These are phyloP conservation scores for Aegilops sharonensis DNA, from an alignment of 176 grass and related monocot species.

Conservation along the genomic window DNA sequence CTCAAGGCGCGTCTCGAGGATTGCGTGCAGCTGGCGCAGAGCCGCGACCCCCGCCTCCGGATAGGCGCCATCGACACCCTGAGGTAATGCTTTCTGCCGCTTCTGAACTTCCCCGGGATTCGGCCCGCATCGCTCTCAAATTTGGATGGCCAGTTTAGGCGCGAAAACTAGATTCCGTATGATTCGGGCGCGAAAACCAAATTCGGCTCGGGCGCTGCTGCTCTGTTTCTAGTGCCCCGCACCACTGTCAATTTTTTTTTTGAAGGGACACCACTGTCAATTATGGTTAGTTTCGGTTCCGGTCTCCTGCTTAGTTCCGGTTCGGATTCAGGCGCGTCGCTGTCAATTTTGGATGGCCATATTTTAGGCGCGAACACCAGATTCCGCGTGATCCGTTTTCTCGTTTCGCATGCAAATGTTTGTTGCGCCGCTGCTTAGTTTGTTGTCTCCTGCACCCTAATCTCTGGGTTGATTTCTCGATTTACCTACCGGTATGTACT, in stretches of 20 bases:
- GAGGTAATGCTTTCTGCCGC: slow-evolving; percentile 50
- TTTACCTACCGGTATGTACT: background rate
- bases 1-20: slow-evolving; percentile 81
- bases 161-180: background rate
- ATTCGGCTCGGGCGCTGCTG: background rate
- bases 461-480: background rate
- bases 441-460: background rate
- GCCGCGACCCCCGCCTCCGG: slow-evolving; percentile 54
- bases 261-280: no score
- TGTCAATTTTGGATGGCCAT: background rate
- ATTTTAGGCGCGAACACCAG: background rate
- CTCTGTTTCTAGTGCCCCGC: background rate
- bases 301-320: background rate
- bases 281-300: no score
- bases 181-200: background rate
- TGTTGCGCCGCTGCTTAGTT: background rate
- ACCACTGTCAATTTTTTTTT: no score
- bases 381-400: background rate
- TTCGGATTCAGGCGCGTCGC: background rate
- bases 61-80: slow-evolving; percentile 80
- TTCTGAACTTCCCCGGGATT: background rate
- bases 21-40: background rate
- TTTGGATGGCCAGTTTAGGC: background rate
- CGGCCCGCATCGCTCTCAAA: background rate
- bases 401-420: background rate